These are phyloP conservation scores for Talaromyces verruculosus DNA, from an alignment of 2,329 filamentous ascomycete species.

Conservation along the genomic window DNA sequence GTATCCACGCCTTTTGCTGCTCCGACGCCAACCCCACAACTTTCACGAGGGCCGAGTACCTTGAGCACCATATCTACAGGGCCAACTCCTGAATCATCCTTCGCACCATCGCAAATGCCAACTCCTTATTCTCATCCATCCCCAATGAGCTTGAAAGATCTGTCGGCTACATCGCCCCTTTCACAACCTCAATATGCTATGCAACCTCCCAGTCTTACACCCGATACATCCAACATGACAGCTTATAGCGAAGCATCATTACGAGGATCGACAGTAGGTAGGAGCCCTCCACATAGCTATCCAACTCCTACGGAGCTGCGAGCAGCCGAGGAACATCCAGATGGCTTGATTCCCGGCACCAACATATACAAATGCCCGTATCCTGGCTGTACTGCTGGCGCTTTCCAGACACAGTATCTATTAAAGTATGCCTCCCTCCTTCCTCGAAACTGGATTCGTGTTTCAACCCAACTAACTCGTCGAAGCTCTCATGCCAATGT, in stretches of 20 bases:
- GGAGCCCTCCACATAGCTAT: constrained; percentile 40
- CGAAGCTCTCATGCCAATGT: constrained; percentile 57
- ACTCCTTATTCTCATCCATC: constrained; percentile 42
- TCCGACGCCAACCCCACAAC: constrained; percentile 27
- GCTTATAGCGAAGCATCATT: constrained; percentile 31
- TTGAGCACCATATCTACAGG: constrained; percentile 24
- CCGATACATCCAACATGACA: constrained; percentile 31
- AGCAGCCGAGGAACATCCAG: constrained; percentile 30
- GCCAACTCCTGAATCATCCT: constrained; percentile 12
- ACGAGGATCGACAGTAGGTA: constrained; percentile 31
- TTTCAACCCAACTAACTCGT: constrained; percentile 16
- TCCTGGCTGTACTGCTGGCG: constrained; percentile 56
- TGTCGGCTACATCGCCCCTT: constrained; percentile 38
- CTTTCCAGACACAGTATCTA: constrained; percentile 66
- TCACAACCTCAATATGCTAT: constrained; percentile 36
- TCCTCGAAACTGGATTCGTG: neutral
- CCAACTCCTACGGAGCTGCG: constrained; percentile 37
- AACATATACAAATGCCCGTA: constrained; percentile 55
- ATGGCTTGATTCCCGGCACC: constrained; percentile 29
- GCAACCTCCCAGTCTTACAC: constrained; percentile 26
- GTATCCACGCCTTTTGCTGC: constrained; percentile 26
- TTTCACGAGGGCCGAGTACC: constrained; percentile 31
- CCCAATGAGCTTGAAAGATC: constrained; percentile 40
- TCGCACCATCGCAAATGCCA: constrained; percentile 27
- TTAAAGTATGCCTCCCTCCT: constrained; percentile 53